A percentile compares a stretch with the other conserved stretches of the same genome.
Evolutionary conservation across 768 basidiomycete genomes (phyloP).

Genomic region (Mycena haematopus): DNA sequence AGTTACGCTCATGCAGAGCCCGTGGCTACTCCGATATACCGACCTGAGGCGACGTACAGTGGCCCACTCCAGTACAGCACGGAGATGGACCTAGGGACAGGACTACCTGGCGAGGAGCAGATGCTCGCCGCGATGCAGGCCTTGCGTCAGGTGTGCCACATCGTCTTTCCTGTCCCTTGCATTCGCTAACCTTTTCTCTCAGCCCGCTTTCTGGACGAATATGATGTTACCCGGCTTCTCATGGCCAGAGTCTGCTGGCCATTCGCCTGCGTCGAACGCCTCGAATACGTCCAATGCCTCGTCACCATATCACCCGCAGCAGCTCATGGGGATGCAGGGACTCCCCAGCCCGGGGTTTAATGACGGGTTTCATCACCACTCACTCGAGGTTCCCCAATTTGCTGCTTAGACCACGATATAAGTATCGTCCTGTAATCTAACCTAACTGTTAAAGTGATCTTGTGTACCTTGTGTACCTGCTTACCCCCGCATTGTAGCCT

Average conservation of each 20-base stretch:
- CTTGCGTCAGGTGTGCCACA: conserved; percentile 36
- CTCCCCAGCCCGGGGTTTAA: conserved; percentile 15
- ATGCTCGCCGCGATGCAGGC: conserved; percentile 77
- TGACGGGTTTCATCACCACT: conserved; percentile 29
- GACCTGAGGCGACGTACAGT: conserved; percentile 54
- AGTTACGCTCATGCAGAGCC: conserved; percentile 32
- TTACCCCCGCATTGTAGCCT: conserved; percentile 4
- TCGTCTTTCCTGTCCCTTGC: neutral
- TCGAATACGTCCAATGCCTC: conserved; percentile 21
- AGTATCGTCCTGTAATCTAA: conserved; percentile 15
- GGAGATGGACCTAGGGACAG: conserved; percentile 45
- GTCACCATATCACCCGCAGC: conserved; percentile 29
- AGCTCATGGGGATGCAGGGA: conserved; percentile 22
- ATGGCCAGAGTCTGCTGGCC: conserved; percentile 37
- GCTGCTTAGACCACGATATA: conserved; percentile 20
- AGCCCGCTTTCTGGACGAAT: conserved; percentile 74
- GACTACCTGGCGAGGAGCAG: conserved; percentile 57
- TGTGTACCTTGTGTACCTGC: neutral
- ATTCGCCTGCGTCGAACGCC: conserved; percentile 33
- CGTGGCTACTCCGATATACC: conserved; percentile 49
- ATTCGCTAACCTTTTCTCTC: conserved; percentile 31
- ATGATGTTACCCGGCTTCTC: conserved; percentile 81
- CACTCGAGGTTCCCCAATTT: conserved; percentile 35
- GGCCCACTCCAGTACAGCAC: conserved; percentile 49
- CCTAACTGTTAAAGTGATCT: conserved; percentile 1